Evolutionary conservation across 2,329 filamentous ascomycete genomes (phyloP).

Genomic region (Aspergillus pseudoglaucus): DNA sequence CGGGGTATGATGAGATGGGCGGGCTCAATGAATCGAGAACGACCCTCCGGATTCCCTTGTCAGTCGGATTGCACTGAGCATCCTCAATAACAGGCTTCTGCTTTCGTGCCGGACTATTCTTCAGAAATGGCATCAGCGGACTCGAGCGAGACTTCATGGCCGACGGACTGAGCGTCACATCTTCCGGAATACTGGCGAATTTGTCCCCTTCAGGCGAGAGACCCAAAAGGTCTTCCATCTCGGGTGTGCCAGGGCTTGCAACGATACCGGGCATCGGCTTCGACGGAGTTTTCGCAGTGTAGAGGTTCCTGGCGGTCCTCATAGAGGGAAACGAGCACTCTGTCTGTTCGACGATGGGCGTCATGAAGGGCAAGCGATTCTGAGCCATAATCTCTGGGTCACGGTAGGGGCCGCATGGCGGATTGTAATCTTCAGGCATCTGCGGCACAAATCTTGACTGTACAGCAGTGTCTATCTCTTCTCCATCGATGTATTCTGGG

Average conservation of each 20-base stretch:
- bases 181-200: constrained; percentile 26
- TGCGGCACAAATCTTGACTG: constrained; percentile 45
- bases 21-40: constrained; percentile 72
- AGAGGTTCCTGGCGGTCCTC: constrained; percentile 52
- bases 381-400: constrained; percentile 75
- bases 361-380: constrained; percentile 95
- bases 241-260: constrained; percentile 24
- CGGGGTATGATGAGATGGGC: constrained; percentile 65
- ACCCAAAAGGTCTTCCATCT: constrained; percentile 51
- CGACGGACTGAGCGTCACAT: constrained; percentile 31
- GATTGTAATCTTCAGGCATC: constrained; percentile 83
- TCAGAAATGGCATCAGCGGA: constrained; percentile 13
- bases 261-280: constrained; percentile 38
- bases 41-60: constrained; percentile 63
- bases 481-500: constrained; percentile 16
- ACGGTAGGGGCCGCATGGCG: constrained; percentile 71
- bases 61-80: constrained; percentile 79
- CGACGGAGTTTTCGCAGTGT: constrained; percentile 69
- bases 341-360: constrained; percentile 91
- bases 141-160: constrained; percentile 30
- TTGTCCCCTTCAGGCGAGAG: constrained; percentile 53
- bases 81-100: constrained; percentile 70
- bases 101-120: constrained; percentile 12
- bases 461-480: constrained; percentile 23
- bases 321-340: constrained; percentile 71